phyloP scores from a whole-genome alignment of 2,329 filamentous ascomycete genomes.

The Hymenoscyphus fraxineus region DNA sequence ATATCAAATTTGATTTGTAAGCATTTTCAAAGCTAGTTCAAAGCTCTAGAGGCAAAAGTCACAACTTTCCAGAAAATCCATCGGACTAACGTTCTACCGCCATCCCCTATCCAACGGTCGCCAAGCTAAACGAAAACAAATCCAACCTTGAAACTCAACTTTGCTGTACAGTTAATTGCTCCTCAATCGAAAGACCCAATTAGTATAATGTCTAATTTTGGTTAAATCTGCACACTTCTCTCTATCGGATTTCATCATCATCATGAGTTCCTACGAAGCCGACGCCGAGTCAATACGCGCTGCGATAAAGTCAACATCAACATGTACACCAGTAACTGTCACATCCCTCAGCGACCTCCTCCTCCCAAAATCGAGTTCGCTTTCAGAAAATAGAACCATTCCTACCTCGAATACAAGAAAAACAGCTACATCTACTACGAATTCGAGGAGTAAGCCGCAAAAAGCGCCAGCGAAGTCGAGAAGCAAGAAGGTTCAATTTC shows the following conservation, averaged over 20 bases:
- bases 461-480: slow-evolving; percentile 25
- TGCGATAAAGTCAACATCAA: slow-evolving; percentile 44
- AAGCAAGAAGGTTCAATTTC: slow-evolving; percentile 22
- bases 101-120: neutral
- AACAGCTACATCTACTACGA: slow-evolving; percentile 9
- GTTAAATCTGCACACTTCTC: slow-evolving; percentile 24
- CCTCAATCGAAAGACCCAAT: slow-evolving; percentile 8
- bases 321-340: slow-evolving; percentile 46
- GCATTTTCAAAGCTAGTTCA: neutral
- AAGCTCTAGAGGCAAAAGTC: neutral
- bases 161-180: neutral
- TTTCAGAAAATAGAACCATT: slow-evolving; percentile 9
- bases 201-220: slow-evolving; percentile 35
- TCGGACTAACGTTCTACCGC: neutral
- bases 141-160: neutral
- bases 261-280: slow-evolving; percentile 40
- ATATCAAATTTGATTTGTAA: neutral
- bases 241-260: slow-evolving; percentile 21
- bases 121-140: neutral
- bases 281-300: slow-evolving; percentile 46
- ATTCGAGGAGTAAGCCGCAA: slow-evolving; percentile 22
- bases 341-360: slow-evolving; percentile 45
- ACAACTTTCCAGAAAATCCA: neutral
- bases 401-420: slow-evolving; percentile 18
- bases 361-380: slow-evolving; percentile 34